These are phyloP conservation scores for Tulasnella calospora DNA, from an alignment of 768 basidiomycete genomes.

Conservation along the genomic window DNA sequence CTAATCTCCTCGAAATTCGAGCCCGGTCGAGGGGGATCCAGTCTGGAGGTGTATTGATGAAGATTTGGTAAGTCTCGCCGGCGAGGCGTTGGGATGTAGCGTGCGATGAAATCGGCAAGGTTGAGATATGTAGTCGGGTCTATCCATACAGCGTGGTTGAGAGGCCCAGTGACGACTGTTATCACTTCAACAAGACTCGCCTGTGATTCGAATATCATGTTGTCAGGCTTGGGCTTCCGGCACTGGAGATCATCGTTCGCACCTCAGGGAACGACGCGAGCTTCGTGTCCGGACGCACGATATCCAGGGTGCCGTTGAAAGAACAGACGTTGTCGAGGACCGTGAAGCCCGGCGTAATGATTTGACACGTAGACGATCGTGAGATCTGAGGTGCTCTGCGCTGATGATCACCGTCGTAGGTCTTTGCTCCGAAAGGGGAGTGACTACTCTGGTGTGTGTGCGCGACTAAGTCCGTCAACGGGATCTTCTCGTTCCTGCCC, in stretches of 20 bases:
- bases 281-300: conserved; percentile 68
- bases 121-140: conserved; percentile 57
- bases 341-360: conserved; percentile 50
- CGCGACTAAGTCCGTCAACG: background rate
- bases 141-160: conserved; percentile 60
- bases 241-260: conserved; percentile 66
- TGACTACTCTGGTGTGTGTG: background rate
- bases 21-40: conserved; percentile 70
- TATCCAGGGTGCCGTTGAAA: conserved; percentile 72
- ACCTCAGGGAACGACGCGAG: conserved; percentile 62
- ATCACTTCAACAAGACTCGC: conserved; percentile 68
- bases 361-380: background rate
- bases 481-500: conserved; percentile 9
- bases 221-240: conserved; percentile 55
- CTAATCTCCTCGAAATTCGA: conserved; percentile 83
- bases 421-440: too few species aligned
- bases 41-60: conserved; percentile 84
- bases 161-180: conserved; percentile 66
- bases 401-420: too few species aligned
- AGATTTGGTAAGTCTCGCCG: conserved; percentile 89
- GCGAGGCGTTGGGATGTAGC: conserved; percentile 61
- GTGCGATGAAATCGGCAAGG: conserved; percentile 70
- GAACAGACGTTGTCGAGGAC: conserved; percentile 80
- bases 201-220: conserved; percentile 72
- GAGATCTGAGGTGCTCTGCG: background rate